Percentiles rank a stretch among this genome's conserved stretches.
These are phyloP conservation scores for Mycosarcoma maydis DNA, from an alignment of 1,284 basidiomycete species.

Conservation along the genomic window DNA sequence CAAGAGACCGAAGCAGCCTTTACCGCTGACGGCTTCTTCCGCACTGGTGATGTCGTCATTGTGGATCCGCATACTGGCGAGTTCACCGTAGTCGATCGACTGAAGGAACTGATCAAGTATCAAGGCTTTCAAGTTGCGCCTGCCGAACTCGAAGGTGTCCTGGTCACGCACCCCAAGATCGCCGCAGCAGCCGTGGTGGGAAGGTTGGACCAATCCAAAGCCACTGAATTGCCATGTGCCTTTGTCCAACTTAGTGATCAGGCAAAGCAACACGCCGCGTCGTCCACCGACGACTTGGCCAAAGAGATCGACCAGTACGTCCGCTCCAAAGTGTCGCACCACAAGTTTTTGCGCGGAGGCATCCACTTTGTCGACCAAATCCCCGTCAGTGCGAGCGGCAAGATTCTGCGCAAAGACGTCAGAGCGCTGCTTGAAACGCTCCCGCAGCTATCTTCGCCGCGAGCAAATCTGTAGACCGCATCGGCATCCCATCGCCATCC, in stretches of 20 bases:
- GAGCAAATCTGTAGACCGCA: slow-evolving; percentile 14
- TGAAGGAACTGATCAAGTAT: slow-evolving; percentile 65
- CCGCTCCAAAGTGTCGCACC: slow-evolving; percentile 28
- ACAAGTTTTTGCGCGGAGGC: slow-evolving; percentile 47
- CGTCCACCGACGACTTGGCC: slow-evolving; percentile 2
- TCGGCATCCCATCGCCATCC: too few species aligned
- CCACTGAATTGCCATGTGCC: slow-evolving; percentile 40
- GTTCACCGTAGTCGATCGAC: slow-evolving; percentile 59
- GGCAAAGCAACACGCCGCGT: neutral
- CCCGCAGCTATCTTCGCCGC: neutral
- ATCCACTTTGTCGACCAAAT: slow-evolving; percentile 36
- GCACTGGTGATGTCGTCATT: slow-evolving; percentile 60
- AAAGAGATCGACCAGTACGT: slow-evolving; percentile 36
- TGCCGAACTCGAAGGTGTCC: slow-evolving; percentile 57
- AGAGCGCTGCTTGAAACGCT: slow-evolving; percentile 15
- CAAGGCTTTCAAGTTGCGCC: slow-evolving; percentile 63
- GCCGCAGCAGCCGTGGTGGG: slow-evolving; percentile 59
- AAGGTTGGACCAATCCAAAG: slow-evolving; percentile 41
- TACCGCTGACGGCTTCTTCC: slow-evolving; percentile 67
- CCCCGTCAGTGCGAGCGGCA: slow-evolving; percentile 46
- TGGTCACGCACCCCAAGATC: slow-evolving; percentile 40
- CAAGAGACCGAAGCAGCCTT: slow-evolving; percentile 74
- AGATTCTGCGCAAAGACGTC: slow-evolving; percentile 42
- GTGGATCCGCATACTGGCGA: slow-evolving; percentile 27
- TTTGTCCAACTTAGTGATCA: slow-evolving; percentile 30